Evolutionary conservation across 495 filamentous ascomycete genomes (phyloP), one percentile per base, ranked within the genome.

Genomic region (Aspergillus saccharolyticus): DNA sequence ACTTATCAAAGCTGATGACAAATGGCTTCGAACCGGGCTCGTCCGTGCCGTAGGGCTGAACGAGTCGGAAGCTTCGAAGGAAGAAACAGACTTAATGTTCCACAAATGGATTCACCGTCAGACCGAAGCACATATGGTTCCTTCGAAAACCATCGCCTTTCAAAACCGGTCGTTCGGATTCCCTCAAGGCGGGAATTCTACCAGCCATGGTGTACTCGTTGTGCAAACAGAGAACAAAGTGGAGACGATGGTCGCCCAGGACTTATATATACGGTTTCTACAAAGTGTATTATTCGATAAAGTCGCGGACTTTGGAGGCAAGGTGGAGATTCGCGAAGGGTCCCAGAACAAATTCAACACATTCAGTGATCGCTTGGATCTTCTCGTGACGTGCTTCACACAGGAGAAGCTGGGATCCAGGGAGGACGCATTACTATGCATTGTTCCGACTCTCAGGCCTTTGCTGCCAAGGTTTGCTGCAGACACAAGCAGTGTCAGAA

Each of bases 71-170:
- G 65, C 70, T 1, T 59, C 49, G 0, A 24, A 44, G 5, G 45
- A 65, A 39, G 58, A 63, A 19, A 70, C 66, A 1, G 68, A 69
- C 25, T 61, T 69, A 10, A 64, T 66, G 39, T 76, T 72, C 52
- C 62, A 70, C n/a, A 76, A 74, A 55, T 76, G 73, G 71, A 73
- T 76, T 2, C 71, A 63, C 25, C 63, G 67, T 1, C 65, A 70
- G 20, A 66, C 58, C 0, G 65, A 73, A 52, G 65, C 68, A 0
- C 58, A 22, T n/a, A 54, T 73, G 52, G 54, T 69, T 12, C 59
- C 66, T 8, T 57, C 64, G 0, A 62, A 61, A 2, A 55, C 49
- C 43, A 57, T 71, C 2, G 52, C 65, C 16, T 48, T 60, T 8
- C 56, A 66, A 0, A 42, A 51, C 3, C 64, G 59, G 4, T 44